Evolutionary conservation across 2,329 filamentous ascomycete species (phyloP), one percentile per base, ranked within the genome.

Genomic region (Daldinia sp.): DNA sequence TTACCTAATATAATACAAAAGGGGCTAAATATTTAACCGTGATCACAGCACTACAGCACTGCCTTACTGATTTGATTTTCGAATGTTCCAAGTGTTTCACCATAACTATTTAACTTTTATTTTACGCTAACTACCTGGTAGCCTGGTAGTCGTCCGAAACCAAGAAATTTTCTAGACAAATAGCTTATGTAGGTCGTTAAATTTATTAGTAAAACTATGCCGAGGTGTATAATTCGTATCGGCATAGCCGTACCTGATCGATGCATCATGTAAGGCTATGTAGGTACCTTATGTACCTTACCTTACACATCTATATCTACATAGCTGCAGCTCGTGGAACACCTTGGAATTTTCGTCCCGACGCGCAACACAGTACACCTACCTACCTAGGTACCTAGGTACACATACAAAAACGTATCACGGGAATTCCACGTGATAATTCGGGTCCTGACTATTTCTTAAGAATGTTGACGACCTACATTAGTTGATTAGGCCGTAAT

Each of bases 361-460:
- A 33, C n/a, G 50, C n/a, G 26, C 26, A 30, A 20, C n/a, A 33
- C 12, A 35, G 18, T 39, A 23, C 20, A 23, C 20, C 20, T 23
- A 33, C 46, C 28, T 15, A n/a, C n/a, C n/a, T n/a, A n/a, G n/a
- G n/a, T n/a, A n/a, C n/a, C n/a, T n/a, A n/a, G n/a, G n/a, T n/a
- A 54, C 39, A 18, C 20, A n/a, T 39, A 6, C 2, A 51, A 3
- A 51, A 33, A 56, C 30, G 42, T 18, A 56, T 56, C 37, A 56
- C 53, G 53, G 23, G 53, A 56, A n/a, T 41, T n/a, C 6, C 37
- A 56, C 35, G 53, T 56, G 53, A 56, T n/a, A 26, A 15, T 33
- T 51, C 10, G 7, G 26, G 6, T 50, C 15, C 13, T 6, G 30
- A 50, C 12, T 13, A 50, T 50, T 13, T 50, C 6, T 13, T n/a